Evolutionary conservation across 73 alveolate genomes (phyloP).

Genomic region (Paramecium sonneborni): DNA sequence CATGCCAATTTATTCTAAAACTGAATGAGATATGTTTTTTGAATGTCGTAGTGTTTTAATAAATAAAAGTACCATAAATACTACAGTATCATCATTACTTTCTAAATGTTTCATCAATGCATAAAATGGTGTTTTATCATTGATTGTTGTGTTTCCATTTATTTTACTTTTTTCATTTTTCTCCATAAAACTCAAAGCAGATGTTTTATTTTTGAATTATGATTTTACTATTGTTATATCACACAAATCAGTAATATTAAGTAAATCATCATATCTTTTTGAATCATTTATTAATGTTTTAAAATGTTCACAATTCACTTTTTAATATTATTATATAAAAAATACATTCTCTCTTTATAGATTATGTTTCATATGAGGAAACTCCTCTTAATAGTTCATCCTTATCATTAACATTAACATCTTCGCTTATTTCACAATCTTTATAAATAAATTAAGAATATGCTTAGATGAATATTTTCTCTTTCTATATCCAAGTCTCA

Average conservation of each 20-base stretch:
- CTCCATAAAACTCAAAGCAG: background rate
- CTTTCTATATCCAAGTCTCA: background rate
- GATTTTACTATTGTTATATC: background rate
- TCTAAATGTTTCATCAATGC: background rate
- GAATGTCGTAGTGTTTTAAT: constrained; percentile 7
- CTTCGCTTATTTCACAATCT: background rate
- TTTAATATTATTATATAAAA: background rate
- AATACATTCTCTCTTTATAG: background rate
- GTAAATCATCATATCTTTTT: background rate
- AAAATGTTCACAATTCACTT: background rate
- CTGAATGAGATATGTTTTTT: background rate
- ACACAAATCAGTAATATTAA: background rate
- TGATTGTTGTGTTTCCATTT: background rate
- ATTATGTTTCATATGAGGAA: background rate
- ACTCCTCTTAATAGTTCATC: background rate
- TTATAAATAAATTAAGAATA: constrained; percentile 8
- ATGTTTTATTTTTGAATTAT: background rate
- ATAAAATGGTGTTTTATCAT: background rate
- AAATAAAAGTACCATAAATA: background rate
- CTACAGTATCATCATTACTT: constrained; percentile 24
- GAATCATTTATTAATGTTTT: constrained; percentile 7
- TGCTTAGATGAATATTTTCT: background rate
- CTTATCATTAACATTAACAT: background rate
- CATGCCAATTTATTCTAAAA: background rate
- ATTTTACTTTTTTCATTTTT: background rate